Percentiles rank a stretch among this genome's conserved stretches.
Evolutionary conservation across 495 filamentous ascomycete species (phyloP).

Genomic region (Letharia columbiana): DNA sequence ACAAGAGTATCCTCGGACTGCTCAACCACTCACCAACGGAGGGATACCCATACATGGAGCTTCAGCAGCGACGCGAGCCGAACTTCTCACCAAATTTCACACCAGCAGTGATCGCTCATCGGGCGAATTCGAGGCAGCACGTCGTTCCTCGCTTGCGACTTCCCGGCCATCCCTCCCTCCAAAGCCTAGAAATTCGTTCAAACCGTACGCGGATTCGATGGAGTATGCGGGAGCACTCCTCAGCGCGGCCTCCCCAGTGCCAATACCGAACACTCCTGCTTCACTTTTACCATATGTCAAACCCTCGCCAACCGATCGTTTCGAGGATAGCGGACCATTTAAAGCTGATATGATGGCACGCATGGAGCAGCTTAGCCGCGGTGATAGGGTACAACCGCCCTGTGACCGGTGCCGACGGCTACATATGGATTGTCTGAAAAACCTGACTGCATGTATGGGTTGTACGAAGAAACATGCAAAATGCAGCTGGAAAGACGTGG

Average conservation of each 20-base stretch:
- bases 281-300: conserved; percentile 39
- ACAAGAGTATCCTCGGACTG: conserved; percentile 36
- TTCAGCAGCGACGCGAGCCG: conserved; percentile 44
- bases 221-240: conserved; percentile 28
- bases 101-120: conserved; percentile 44
- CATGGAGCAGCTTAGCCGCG: conserved; percentile 66
- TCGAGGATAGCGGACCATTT: conserved; percentile 53
- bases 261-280: conserved; percentile 44
- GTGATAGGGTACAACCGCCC: conserved; percentile 63
- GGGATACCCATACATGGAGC: conserved; percentile 44
- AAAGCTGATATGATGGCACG: conserved; percentile 59
- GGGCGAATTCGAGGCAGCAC: conserved; percentile 25
- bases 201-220: conserved; percentile 25
- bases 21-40: conserved; percentile 34
- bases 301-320: conserved; percentile 37
- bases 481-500: conserved; percentile 72
- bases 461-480: conserved; percentile 86
- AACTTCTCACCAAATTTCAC: conserved; percentile 50
- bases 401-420: conserved; percentile 77
- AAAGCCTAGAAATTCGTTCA: conserved; percentile 22
- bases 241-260: conserved; percentile 36
- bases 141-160: conserved; percentile 14
- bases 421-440: conserved; percentile 74
- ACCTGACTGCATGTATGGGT: conserved; percentile 73
- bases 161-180: conserved; percentile 14